Evolutionary conservation across 768 basidiomycete genomes (phyloP).

Genomic region (Hericium alpestre): DNA sequence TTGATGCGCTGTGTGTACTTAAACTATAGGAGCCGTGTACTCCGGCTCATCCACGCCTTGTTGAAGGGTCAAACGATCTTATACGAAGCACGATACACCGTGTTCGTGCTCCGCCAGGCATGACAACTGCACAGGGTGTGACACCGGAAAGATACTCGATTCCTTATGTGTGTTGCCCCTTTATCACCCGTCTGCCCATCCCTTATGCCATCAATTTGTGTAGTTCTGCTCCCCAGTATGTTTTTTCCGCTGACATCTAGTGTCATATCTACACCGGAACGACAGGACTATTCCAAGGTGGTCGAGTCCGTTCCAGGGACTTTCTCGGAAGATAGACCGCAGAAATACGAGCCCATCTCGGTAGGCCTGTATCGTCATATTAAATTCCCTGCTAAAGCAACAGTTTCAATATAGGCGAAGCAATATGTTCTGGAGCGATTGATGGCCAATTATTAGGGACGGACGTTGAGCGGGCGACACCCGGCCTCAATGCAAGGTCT

Average conservation of each 20-base stretch:
- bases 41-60: not conserved
- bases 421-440: not conserved
- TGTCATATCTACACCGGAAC: conserved; percentile 7
- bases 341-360: conserved; percentile 37
- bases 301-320: conserved; percentile 41
- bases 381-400: not conserved
- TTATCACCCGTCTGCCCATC: conserved; percentile 20
- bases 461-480: too few species aligned
- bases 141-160: conserved; percentile 49
- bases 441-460: too few species aligned
- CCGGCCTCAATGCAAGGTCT: too few species aligned
- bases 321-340: conserved; percentile 32
- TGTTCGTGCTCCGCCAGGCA: conserved; percentile 30
- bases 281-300: conserved; percentile 12
- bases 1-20: conserved; percentile 34
- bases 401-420: not conserved
- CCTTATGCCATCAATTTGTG: not conserved
- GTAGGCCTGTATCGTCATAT: conserved; percentile 4
- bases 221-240: not conserved
- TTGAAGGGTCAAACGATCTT: conserved; percentile 26
- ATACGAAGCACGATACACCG: conserved; percentile 45
- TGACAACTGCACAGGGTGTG: conserved; percentile 21
- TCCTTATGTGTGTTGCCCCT: conserved; percentile 41
- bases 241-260: not conserved
- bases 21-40: not conserved